Conservation (phyloP, 2,329 filamentous ascomycete genomes). For the Furcasterigmium sp. region DNA sequence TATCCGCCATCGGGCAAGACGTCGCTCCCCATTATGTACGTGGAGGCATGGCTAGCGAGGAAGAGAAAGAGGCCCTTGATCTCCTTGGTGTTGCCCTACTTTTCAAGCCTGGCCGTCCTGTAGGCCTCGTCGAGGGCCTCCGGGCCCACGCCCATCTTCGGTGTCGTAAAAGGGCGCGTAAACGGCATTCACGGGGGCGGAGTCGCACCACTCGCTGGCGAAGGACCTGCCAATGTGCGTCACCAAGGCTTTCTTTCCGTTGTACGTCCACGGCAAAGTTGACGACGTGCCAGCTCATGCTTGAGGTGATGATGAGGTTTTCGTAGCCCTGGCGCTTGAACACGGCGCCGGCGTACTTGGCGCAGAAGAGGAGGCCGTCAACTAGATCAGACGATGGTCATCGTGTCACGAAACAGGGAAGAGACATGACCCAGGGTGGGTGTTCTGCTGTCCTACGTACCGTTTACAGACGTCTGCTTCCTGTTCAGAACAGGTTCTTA, state of each 20-base stretch:
- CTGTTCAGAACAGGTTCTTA: too few species aligned
- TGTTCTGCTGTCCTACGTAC: slow-evolving; percentile 40
- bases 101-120: slow-evolving; percentile 44
- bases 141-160: slow-evolving; percentile 44
- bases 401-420: slow-evolving; percentile 3
- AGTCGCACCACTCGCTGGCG: slow-evolving; percentile 51
- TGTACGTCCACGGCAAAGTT: slow-evolving; percentile 50
- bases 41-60: slow-evolving; percentile 42
- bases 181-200: slow-evolving; percentile 51
- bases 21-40: slow-evolving; percentile 45
- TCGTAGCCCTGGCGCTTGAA: slow-evolving; percentile 37
- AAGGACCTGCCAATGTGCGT: slow-evolving; percentile 51
- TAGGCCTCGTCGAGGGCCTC: slow-evolving; percentile 38
- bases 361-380: slow-evolving; percentile 40
- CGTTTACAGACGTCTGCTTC: slow-evolving; percentile 48
- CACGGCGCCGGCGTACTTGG: slow-evolving; percentile 36
- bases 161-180: slow-evolving; percentile 51
- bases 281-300: slow-evolving; percentile 44
- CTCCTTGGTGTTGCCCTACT: slow-evolving; percentile 60
- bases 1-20: slow-evolving; percentile 38
- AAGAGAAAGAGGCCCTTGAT: slow-evolving; percentile 56
- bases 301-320: slow-evolving; percentile 47
- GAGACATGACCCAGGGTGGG: background rate
- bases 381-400: too few species aligned
- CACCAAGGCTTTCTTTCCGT: slow-evolving; percentile 49